A percentile compares a stretch with the other conserved stretches of the same genome.
phyloP scores from a whole-genome alignment of 1,139 yeast genomes.

The Diutina pseudorugosa region DNA sequence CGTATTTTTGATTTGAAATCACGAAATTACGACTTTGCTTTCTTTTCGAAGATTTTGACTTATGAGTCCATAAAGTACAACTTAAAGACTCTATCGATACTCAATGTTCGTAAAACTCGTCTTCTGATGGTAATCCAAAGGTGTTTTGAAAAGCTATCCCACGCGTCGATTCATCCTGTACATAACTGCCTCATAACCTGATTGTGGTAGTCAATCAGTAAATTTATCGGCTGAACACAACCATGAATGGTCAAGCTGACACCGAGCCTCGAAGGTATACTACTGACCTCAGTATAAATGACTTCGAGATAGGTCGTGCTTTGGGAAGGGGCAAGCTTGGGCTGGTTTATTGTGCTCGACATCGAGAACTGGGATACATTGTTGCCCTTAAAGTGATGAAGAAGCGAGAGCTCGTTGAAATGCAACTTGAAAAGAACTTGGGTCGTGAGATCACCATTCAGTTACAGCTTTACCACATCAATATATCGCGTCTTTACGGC shows the following conservation, averaged over 20 bases:
- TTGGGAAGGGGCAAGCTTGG: slow-evolving; percentile 94
- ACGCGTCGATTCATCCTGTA: neutral
- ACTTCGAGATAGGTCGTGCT: slow-evolving; percentile 80
- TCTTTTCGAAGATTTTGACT: too few relatives aligned
- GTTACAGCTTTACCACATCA: slow-evolving; percentile 60
- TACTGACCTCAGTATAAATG: slow-evolving; percentile 26
- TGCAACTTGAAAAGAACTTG: slow-evolving; percentile 78
- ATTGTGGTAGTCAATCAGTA: neutral
- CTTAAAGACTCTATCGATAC: too few relatives aligned
- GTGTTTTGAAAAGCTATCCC: neutral
- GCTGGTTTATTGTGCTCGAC: slow-evolving; percentile 79
- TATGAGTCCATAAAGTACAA: too few relatives aligned
- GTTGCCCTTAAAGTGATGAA: slow-evolving; percentile 91
- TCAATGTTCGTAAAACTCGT: too few relatives aligned
- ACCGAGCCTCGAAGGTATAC: neutral
- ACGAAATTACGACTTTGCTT: too few relatives aligned
- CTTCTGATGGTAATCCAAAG: too few relatives aligned
- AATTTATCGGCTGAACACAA: neutral
- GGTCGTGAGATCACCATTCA: slow-evolving; percentile 90
- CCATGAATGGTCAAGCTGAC: neutral
- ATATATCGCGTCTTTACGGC: slow-evolving; percentile 71
- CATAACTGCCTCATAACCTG: neutral
- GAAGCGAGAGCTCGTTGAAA: slow-evolving; percentile 61
- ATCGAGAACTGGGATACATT: slow-evolving; percentile 59
- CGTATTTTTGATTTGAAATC: too few relatives aligned